These are phyloP conservation scores for Cubamyces sp. DNA, from an alignment of 768 basidiomycete species.

Conservation along the genomic window DNA sequence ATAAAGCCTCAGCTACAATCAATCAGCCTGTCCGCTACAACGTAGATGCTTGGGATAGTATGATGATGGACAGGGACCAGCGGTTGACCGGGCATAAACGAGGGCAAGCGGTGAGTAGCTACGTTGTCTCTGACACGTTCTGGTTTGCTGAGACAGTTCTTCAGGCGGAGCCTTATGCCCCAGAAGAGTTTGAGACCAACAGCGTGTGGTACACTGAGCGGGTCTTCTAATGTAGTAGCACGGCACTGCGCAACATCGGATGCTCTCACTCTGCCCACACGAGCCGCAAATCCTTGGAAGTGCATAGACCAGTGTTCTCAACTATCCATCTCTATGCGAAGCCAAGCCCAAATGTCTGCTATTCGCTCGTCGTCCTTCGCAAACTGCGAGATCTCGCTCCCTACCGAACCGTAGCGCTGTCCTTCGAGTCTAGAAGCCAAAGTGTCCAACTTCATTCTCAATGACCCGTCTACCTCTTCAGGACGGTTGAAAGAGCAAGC, in stretches of 20 bases:
- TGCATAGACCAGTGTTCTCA: constrained; percentile 15
- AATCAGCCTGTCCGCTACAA: constrained; percentile 58
- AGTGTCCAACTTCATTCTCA: constrained; percentile 28
- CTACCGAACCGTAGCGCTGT: constrained; percentile 44
- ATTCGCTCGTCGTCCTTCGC: constrained; percentile 9
- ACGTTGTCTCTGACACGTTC: background rate
- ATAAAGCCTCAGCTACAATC: background rate
- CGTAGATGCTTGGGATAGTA: constrained; percentile 89
- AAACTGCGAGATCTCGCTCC: constrained; percentile 4
- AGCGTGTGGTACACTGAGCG: constrained; percentile 75
- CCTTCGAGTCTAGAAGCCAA: constrained; percentile 38
- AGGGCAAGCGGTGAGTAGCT: constrained; percentile 76
- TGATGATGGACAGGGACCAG: constrained; percentile 94
- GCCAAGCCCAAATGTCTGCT: constrained; percentile 38
- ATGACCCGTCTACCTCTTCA: constrained; percentile 15
- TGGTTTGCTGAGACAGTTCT: background rate
- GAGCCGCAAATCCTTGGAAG: background rate
- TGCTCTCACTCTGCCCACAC: background rate
- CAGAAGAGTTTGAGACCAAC: constrained; percentile 70
- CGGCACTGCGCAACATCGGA: background rate
- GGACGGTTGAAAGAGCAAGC: constrained; percentile 44
- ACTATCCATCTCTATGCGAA: constrained; percentile 36
- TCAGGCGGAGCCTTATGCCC: constrained; percentile 71
- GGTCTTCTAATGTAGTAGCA: constrained; percentile 29
- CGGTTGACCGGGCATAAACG: constrained; percentile 85